phyloP scores from a whole-genome alignment of 1,284 basidiomycete species.

The Puccinia polysora region DNA sequence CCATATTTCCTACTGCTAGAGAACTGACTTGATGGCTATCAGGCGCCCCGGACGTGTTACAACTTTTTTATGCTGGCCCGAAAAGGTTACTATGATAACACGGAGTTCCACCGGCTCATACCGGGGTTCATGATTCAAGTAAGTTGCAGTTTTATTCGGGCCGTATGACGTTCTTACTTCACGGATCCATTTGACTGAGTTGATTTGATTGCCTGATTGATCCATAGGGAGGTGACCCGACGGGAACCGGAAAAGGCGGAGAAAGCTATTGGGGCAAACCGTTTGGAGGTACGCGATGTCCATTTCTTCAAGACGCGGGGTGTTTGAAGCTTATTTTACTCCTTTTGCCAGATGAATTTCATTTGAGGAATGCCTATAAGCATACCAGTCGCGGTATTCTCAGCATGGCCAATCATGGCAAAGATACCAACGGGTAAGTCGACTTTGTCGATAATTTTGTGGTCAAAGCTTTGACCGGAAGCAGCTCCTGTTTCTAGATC shows the following conservation, averaged over 20 bases:
- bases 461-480: not conserved
- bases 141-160: not conserved
- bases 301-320: constrained; percentile 4
- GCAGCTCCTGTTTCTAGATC: constrained; percentile 22
- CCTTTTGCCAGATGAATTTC: constrained; percentile 28
- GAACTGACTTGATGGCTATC: not conserved
- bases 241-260: constrained; percentile 88
- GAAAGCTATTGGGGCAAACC: constrained; percentile 90
- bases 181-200: not conserved
- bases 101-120: constrained; percentile 82
- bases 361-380: constrained; percentile 47
- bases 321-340: not conserved
- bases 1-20: no score
- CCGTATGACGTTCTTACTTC: not conserved
- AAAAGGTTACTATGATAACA: constrained; percentile 81
- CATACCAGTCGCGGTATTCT: constrained; percentile 49
- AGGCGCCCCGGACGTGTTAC: constrained; percentile 54
- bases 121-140: constrained; percentile 85
- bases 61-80: constrained; percentile 57
- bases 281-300: constrained; percentile 86
- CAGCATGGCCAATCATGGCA: constrained; percentile 52
- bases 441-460: constrained; percentile 44
- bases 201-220: constrained; percentile 50
- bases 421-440: constrained; percentile 49
- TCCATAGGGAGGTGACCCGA: constrained; percentile 94